Percentiles rank a stretch among this genome's conserved stretches.
phyloP scores from a whole-genome alignment of 1,284 basidiomycete species.

The Papiliotrema flavescens region DNA sequence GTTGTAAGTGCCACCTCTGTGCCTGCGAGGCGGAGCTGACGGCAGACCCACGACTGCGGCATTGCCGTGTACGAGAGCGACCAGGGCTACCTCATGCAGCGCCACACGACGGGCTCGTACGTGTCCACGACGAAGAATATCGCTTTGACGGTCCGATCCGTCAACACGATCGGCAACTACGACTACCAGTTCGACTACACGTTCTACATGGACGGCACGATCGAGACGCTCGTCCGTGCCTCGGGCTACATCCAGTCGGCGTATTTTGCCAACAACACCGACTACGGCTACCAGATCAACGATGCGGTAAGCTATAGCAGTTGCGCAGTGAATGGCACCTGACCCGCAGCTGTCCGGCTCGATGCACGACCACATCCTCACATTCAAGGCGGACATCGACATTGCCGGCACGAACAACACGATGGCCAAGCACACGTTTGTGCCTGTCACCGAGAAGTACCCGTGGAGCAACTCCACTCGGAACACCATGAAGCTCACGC shows the following conservation, averaged over 20 bases:
- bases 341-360: constrained; percentile 29
- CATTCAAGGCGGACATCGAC: constrained; percentile 33
- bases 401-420: constrained; percentile 37
- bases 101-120: constrained; percentile 32
- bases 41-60: constrained; percentile 19
- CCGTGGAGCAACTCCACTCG: constrained; percentile 32
- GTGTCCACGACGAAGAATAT: constrained; percentile 38
- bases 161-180: constrained; percentile 40
- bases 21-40: background rate
- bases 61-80: constrained; percentile 42
- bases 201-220: constrained; percentile 38
- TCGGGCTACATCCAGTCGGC: constrained; percentile 43
- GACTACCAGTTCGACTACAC: constrained; percentile 39
- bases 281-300: constrained; percentile 41
- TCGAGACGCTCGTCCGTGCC: constrained; percentile 38
- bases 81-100: constrained; percentile 29
- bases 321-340: too few species aligned
- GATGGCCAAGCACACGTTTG: constrained; percentile 32
- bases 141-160: constrained; percentile 31
- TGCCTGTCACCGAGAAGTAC: constrained; percentile 27
- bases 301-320: constrained; percentile 18
- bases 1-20: background rate
- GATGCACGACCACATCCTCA: constrained; percentile 41
- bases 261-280: constrained; percentile 35
- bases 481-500: constrained; percentile 47